These are phyloP conservation scores for Apiotrichum veenhuisii DNA, from an alignment of 1,284 basidiomycete species.

Conservation along the genomic window DNA sequence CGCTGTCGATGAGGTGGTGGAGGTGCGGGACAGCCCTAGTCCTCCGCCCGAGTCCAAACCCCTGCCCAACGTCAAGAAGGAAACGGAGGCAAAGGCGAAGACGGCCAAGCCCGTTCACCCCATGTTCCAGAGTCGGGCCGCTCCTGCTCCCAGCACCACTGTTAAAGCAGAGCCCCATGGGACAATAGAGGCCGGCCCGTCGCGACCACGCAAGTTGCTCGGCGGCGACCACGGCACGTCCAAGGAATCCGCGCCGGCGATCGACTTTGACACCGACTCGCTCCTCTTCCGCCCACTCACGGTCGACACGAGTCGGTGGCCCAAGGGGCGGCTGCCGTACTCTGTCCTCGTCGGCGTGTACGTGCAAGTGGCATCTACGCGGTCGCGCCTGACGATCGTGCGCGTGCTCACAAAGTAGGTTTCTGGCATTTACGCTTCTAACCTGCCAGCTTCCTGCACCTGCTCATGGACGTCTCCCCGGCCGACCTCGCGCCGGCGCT, in stretches of 20 bases:
- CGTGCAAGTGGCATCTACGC: slow-evolving; percentile 66
- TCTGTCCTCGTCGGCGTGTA: slow-evolving; percentile 75
- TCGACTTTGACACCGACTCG: slow-evolving; percentile 50
- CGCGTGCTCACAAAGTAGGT: slow-evolving; percentile 71
- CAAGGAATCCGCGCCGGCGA: slow-evolving; percentile 33
- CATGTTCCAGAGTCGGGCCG: background rate
- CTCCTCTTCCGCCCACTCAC: slow-evolving; percentile 49
- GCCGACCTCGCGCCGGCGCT: slow-evolving; percentile 70
- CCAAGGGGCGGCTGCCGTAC: slow-evolving; percentile 60
- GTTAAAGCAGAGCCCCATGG: background rate
- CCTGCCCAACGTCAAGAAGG: slow-evolving; percentile 5
- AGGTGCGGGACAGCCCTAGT: no score
- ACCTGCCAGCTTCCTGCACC: slow-evolving; percentile 56
- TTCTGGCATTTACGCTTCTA: no score
- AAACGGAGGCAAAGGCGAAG: background rate
- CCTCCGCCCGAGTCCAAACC: background rate
- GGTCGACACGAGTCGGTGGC: slow-evolving; percentile 50
- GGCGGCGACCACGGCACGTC: slow-evolving; percentile 17
- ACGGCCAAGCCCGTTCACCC: background rate
- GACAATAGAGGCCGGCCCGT: slow-evolving; percentile 3
- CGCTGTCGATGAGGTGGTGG: background rate
- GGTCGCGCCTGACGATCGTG: slow-evolving; percentile 75
- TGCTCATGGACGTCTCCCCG: slow-evolving; percentile 65
- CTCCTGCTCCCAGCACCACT: background rate
- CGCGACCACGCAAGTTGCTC: slow-evolving; percentile 10